Evolutionary conservation across 805 yeast genomes (phyloP), one percentile per base, ranked within the genome.

Genomic region (Ogataea ramenticola): DNA sequence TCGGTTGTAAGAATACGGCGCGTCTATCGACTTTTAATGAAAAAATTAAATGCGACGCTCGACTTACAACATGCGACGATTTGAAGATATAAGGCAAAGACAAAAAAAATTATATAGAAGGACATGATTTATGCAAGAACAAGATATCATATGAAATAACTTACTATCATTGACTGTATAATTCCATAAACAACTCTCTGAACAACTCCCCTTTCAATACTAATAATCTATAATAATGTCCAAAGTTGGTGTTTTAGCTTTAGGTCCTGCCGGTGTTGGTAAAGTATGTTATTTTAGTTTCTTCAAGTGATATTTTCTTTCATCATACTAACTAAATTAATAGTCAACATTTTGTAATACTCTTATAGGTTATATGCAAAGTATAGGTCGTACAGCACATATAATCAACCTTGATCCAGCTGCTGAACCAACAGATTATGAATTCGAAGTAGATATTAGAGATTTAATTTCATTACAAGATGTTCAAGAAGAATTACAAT

Each of bases 241-340:
- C 3, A 74, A 96, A 66, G 96, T 89, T 2, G 99, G 98, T 46
- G 91, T 88, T 12, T 68, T 93, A 49, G 96, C 90, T 1, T 65
- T 93, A 51, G 99, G 99, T 1, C 99, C 99, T 17, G 99, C 99
- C 1, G 99, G 99, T 33, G 98, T 86, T 10, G 99, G 99, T 11
- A 91, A 85, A 53, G 68, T 61, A 47, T 19, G 57, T 46, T 9
- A n/a, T 12, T 14, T 34, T 19, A 4, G 17, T 7, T 11, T 19
- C 20, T 30, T 11, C 5, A n/a, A 30, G 15, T 8, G 14, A 30
- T 11, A 10, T 14, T 29, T 29, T 8, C n/a, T 15, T 14, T 29
- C 12, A 8, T 29, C n/a, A 8, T 29, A 9, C 32, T 21, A n/a
- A 37, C 15, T 26, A 7, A 6, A 24, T 24, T 41, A 31, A 26